phyloP scores from a whole-genome alignment of 2,329 filamentous ascomycete species.

The Amauroascus verrucosus region DNA sequence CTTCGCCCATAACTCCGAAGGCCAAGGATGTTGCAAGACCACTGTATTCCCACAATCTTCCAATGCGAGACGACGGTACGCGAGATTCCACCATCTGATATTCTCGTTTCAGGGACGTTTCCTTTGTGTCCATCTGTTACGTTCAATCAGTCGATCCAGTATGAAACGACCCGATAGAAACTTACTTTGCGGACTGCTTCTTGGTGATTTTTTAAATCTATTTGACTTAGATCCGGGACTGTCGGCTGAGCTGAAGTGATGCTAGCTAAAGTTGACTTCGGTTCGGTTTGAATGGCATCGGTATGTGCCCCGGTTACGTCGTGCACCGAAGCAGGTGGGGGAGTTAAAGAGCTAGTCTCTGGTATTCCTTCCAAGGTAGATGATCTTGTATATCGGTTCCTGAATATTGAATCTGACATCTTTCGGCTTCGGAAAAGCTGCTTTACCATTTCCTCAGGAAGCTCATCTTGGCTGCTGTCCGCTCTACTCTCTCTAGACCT shows the following conservation, averaged over 20 bases:
- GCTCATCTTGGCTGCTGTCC: constrained; percentile 34
- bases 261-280: not conserved
- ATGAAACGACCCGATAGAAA: not conserved
- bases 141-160: constrained; percentile 14
- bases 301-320: not conserved
- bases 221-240: not conserved
- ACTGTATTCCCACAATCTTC: constrained; percentile 87
- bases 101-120: constrained; percentile 2
- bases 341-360: not conserved
- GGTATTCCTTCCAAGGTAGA: not conserved
- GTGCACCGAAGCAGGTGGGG: not conserved
- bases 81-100: constrained; percentile 78
- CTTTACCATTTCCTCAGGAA: constrained; percentile 49
- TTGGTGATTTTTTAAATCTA: no score
- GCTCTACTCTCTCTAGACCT: not conserved
- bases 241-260: not conserved
- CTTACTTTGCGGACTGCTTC: not conserved
- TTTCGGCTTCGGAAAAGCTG: constrained; percentile 53
- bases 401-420: constrained; percentile 47
- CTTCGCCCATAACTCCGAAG: constrained; percentile 78
- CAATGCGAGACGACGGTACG: constrained; percentile 77
- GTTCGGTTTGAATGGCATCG: not conserved
- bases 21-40: constrained; percentile 92
- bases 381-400: constrained; percentile 14
- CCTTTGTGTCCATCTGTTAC: constrained; percentile 22